phyloP scores from a whole-genome alignment of 2,329 filamentous ascomycete genomes.

The Xylaria sp. region DNA sequence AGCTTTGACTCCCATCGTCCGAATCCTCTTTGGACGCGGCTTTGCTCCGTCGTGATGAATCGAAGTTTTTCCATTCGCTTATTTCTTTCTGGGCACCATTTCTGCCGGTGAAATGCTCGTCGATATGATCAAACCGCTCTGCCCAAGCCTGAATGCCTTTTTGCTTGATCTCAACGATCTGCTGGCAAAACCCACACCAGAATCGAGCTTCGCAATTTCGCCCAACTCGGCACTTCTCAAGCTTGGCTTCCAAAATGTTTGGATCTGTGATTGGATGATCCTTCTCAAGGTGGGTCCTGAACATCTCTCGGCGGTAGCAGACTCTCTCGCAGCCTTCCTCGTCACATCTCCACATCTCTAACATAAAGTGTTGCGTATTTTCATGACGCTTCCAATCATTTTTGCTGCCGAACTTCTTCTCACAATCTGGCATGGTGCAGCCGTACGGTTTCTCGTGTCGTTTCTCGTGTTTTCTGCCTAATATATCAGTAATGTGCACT shows the following conservation, averaged over 20 bases:
- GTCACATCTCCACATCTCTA: slow-evolving; percentile 78
- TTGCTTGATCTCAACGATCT: slow-evolving; percentile 62
- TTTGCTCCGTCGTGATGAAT: slow-evolving; percentile 41
- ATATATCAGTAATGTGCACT: slow-evolving; percentile 37
- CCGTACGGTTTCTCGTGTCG: slow-evolving; percentile 83
- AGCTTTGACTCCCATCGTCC: slow-evolving; percentile 35
- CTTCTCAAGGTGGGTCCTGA: slow-evolving; percentile 68
- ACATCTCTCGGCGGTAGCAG: slow-evolving; percentile 67
- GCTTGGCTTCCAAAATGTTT: slow-evolving; percentile 53
- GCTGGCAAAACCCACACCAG: slow-evolving; percentile 87
- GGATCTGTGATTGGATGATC: slow-evolving; percentile 56
- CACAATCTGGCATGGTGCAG: slow-evolving; percentile 78
- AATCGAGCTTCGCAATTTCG: slow-evolving; percentile 72
- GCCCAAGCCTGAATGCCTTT: slow-evolving; percentile 66
- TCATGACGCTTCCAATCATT: slow-evolving; percentile 96
- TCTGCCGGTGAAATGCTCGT: slow-evolving; percentile 72
- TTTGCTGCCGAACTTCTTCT: slow-evolving; percentile 86
- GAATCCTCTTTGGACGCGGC: slow-evolving; percentile 32
- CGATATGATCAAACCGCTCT: slow-evolving; percentile 75
- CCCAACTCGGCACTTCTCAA: slow-evolving; percentile 69
- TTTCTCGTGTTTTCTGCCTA: slow-evolving; percentile 80
- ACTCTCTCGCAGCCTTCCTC: slow-evolving; percentile 65
- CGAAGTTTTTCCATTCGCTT: slow-evolving; percentile 63
- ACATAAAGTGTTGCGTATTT: slow-evolving; percentile 77
- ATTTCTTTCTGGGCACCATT: slow-evolving; percentile 56